Base-by-base conservation (phyloP, 2,329 filamentous ascomycete species). In the Aspergillus vadensis region DNA sequence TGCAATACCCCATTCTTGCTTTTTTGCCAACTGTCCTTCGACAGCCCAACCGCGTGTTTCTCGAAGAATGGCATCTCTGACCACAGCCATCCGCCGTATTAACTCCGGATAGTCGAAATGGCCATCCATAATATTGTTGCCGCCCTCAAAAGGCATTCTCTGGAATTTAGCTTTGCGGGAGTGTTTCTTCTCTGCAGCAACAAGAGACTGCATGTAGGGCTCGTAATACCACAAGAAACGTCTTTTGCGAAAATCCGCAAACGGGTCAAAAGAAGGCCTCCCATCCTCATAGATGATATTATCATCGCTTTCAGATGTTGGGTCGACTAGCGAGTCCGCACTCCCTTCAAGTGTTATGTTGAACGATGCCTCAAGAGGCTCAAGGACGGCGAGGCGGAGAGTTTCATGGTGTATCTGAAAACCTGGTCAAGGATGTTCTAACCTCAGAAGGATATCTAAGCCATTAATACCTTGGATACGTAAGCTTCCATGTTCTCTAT, bases 191-290 rank as follows among this genome's bases (percentile, higher is more conserved):
- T 79, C 75, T 15, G 63, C 58, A 10, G 64, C 83, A 39, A 87
- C 82, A 55, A 96, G 88, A 1, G 89, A 84, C 3, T 84, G 80
- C 21, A 95, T 80, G 71, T 98, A 98, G 3, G 90, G 90, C 66
- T 96, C 90, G 74, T 91, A 96, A 77, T 98, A 98, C 95, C 95
- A 98, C 14, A 98, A 80, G 72, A 98, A 97, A 1, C 93, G 87
- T 39, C 90, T 88, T 77, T 98, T 98, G 82, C 90, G 91, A 5
- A 97, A 81, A 70, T 98, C 94, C 66, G 88, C 89, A 79, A 98
- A 98, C 0, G 92, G 91, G 66, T 96, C 90, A 74, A 92, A 83
- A 0, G 85, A 83, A 1, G 85, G 71, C 7, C 71, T 76, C 0
- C 76, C 73, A 43, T 89, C 86, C 14, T 86, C 76, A 9, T 64